Conservation (phyloP, 768 basidiomycete genomes). For the Kwoniella bestiolae region DNA sequence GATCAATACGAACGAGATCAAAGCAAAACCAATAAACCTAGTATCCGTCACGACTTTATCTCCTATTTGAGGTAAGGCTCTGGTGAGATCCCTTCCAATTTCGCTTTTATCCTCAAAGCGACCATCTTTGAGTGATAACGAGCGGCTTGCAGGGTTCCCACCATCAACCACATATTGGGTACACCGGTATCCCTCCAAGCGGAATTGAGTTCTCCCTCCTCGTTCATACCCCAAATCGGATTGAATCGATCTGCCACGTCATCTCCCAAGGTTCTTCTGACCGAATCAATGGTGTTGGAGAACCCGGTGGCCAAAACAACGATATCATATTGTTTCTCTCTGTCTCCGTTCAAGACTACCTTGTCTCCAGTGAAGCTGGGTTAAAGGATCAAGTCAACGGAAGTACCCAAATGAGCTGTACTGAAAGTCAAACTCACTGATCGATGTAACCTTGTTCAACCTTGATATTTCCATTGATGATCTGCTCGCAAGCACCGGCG, state of each 20-base stretch:
- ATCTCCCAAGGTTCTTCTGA: conserved; percentile 30
- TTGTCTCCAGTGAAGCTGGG: conserved; percentile 29
- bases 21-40: too few relatives aligned
- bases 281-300: conserved; percentile 36
- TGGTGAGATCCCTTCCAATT: conserved; percentile 21
- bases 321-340: conserved; percentile 33
- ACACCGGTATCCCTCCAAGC: conserved; percentile 25
- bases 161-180: conserved; percentile 31
- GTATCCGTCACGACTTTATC: too few relatives aligned
- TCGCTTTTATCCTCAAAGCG: conserved; percentile 32
- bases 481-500: conserved; percentile 33
- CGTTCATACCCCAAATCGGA: conserved; percentile 38
- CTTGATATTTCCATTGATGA: conserved; percentile 38
- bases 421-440: not conserved
- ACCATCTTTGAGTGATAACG: conserved; percentile 33
- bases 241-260: conserved; percentile 17
- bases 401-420: not conserved
- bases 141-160: conserved; percentile 26
- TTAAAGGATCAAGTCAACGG: not conserved
- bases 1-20: too few relatives aligned
- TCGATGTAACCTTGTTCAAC: conserved; percentile 35
- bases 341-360: conserved; percentile 28
- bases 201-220: conserved; percentile 34
- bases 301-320: conserved; percentile 38
- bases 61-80: conserved; percentile 15